phyloP scores from a whole-genome alignment of 2,329 filamentous ascomycete genomes.

The Neofusicoccum umdonicola region DNA sequence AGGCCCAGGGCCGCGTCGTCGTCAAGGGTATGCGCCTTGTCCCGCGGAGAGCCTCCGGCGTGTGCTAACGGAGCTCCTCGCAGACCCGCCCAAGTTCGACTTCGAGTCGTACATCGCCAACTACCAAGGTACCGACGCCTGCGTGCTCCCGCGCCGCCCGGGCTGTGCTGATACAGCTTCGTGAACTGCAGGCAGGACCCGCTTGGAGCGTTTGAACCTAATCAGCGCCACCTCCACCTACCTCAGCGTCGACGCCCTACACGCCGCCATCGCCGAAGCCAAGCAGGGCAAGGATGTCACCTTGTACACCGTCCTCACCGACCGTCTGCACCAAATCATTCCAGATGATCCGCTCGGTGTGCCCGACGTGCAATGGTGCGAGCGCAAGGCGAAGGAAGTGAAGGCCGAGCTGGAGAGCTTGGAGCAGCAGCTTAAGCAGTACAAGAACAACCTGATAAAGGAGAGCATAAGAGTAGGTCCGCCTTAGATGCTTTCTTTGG shows the following conservation, averaged over 20 bases:
- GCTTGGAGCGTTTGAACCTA: conserved; percentile 74
- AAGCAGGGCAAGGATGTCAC: conserved; percentile 72
- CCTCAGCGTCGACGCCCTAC: conserved; percentile 76
- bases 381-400: conserved; percentile 64
- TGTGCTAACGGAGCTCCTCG: conserved; percentile 3
- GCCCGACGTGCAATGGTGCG: conserved; percentile 73
- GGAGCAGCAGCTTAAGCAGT: conserved; percentile 81
- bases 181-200: conserved; percentile 64
- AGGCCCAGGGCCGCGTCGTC: conserved; percentile 27
- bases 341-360: conserved; percentile 67
- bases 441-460: conserved; percentile 96
- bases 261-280: conserved; percentile 71
- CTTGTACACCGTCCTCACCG: conserved; percentile 68
- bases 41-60: background rate
- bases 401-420: conserved; percentile 70
- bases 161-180: background rate
- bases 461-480: conserved; percentile 82
- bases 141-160: too few relatives aligned
- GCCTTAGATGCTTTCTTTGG: background rate
- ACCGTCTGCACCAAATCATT: conserved; percentile 61
- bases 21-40: conserved; percentile 30
- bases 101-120: conserved; percentile 88
- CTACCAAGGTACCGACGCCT: conserved; percentile 66
- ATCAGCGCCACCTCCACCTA: conserved; percentile 77
- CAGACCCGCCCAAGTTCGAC: conserved; percentile 83